These are phyloP conservation scores for Xerocomus potaroensis DNA, from an alignment of 768 basidiomycete genomes.

Conservation along the genomic window DNA sequence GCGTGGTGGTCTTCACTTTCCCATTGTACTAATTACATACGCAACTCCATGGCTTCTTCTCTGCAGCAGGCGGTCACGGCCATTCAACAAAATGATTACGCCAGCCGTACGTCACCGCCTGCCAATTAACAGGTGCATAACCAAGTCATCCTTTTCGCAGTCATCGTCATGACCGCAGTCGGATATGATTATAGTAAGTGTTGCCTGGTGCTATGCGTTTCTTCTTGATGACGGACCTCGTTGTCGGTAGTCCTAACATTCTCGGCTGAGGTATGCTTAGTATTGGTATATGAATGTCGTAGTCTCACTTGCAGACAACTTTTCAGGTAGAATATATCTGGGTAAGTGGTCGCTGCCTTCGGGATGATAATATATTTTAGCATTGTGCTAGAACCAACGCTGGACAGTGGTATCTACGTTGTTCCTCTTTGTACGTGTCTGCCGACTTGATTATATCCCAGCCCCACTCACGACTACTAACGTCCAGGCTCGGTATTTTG, in stretches of 20 bases:
- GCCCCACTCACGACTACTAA: background rate
- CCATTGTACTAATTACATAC: too few species aligned
- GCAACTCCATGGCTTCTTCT: background rate
- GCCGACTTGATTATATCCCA: background rate
- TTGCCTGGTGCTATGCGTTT: background rate
- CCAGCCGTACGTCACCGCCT: background rate
- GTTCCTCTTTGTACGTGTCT: background rate
- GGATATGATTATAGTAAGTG: background rate
- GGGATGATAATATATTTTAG: background rate
- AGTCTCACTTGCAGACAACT: background rate
- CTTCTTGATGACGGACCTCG: background rate
- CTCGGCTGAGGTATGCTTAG: background rate
- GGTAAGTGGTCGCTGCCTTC: background rate
- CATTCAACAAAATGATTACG: background rate
- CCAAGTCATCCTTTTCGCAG: background rate
- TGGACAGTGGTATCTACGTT: background rate
- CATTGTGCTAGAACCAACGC: background rate
- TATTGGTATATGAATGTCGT: background rate
- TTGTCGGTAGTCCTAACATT: background rate
- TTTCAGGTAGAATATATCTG: background rate
- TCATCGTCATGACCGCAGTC: background rate
- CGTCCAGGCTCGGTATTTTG: background rate
- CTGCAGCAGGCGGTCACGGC: background rate
- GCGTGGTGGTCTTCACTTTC: too few species aligned
- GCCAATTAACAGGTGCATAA: background rate